Conservation (phyloP, 495 filamentous ascomycete genomes). For the Copromyces sp. region DNA sequence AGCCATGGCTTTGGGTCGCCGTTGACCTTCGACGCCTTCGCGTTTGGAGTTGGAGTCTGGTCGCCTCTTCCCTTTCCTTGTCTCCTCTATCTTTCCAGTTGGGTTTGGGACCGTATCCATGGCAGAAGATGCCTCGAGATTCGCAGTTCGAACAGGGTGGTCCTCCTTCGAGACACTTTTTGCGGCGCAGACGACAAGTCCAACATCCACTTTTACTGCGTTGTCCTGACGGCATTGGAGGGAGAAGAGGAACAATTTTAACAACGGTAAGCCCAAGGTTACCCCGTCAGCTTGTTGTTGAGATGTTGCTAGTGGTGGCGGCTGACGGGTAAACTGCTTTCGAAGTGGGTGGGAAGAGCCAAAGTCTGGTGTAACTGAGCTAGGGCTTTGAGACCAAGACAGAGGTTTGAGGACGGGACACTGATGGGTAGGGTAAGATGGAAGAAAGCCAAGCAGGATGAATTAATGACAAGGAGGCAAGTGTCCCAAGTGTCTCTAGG, state of each 20-base stretch:
- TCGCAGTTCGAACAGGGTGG: constrained; percentile 23
- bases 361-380: neutral
- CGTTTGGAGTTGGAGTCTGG: constrained; percentile 3
- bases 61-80: constrained; percentile 14
- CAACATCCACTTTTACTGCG: constrained; percentile 23
- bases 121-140: constrained; percentile 24
- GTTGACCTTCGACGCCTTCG: constrained; percentile 1
- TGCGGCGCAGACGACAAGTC: constrained; percentile 33
- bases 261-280: neutral
- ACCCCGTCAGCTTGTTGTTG: neutral
- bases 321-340: neutral
- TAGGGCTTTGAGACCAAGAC: neutral
- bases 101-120: constrained; percentile 24
- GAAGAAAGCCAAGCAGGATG: too few species aligned
- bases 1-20: neutral
- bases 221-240: neutral
- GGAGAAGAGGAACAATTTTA: neutral
- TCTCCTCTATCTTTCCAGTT: constrained; percentile 27
- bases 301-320: neutral
- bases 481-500: neutral
- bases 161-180: constrained; percentile 31
- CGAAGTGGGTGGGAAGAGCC: neutral
- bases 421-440: neutral
- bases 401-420: neutral
- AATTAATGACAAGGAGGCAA: neutral